Evolutionary conservation across 352 stramenopile species (phyloP).

Genomic region (Phytophthora boehmeriae): DNA sequence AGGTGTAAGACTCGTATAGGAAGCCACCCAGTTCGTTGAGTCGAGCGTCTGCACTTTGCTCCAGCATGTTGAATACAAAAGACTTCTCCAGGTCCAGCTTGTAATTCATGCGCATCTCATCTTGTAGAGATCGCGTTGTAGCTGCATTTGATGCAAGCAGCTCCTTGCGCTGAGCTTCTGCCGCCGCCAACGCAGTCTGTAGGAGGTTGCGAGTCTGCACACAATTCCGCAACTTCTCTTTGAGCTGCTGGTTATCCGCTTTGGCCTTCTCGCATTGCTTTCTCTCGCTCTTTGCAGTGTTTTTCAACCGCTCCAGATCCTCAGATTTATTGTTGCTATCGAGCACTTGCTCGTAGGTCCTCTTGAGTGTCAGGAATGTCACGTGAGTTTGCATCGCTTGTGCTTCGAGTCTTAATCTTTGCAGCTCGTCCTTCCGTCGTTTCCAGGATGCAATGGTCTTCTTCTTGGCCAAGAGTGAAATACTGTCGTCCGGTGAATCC

Average conservation of each 20-base stretch:
- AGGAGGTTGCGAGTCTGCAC: constrained; percentile 13
- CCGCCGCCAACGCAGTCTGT: constrained; percentile 11
- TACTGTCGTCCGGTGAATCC: not conserved
- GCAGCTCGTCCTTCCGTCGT: constrained; percentile 43
- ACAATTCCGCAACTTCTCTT: constrained; percentile 14
- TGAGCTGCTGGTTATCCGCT: constrained; percentile 15
- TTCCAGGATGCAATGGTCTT: constrained; percentile 41
- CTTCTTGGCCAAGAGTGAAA: constrained; percentile 1
- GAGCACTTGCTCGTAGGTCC: constrained; percentile 10
- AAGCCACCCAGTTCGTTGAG: constrained; percentile 6
- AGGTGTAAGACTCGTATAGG: not conserved
- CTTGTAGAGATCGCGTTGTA: constrained; percentile 5
- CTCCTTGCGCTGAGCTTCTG: constrained; percentile 9
- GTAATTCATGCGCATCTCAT: not conserved
- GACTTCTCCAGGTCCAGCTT: constrained; percentile 3
- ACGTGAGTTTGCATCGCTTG: constrained; percentile 36
- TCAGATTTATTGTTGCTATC: constrained; percentile 7
- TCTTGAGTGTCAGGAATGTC: constrained; percentile 27
- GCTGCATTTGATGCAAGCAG: constrained; percentile 3
- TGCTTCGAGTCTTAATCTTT: constrained; percentile 23
- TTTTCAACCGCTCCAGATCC: constrained; percentile 13
- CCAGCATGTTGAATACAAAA: constrained; percentile 2
- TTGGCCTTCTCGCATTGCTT: not conserved
- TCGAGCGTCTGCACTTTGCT: constrained; percentile 7
- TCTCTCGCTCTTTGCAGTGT: constrained; percentile 13